These are phyloP conservation scores for Vaccinium darrowii DNA, from an alignment of 148 eudicot species.

Conservation along the genomic window DNA sequence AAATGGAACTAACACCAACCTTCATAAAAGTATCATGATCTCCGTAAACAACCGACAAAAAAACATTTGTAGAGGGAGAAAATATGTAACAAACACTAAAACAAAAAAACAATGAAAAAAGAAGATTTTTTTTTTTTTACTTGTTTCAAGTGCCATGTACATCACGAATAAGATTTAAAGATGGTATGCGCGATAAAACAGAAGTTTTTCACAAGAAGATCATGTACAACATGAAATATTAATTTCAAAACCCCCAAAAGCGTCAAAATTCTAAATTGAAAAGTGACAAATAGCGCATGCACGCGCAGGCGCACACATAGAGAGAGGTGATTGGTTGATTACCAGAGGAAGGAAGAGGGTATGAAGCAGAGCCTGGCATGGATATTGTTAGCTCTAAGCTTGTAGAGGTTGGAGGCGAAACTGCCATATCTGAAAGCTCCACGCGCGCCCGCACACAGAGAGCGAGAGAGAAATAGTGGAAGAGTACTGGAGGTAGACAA, in stretches of 20 bases:
- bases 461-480: neutral
- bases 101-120: neutral
- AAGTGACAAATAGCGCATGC: no score
- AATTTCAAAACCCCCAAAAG: neutral
- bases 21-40: neutral
- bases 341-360: slow-evolving; percentile 27
- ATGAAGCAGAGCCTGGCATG: slow-evolving; percentile 25
- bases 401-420: slow-evolving; percentile 25
- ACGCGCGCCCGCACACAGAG: neutral
- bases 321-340: neutral
- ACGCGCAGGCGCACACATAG: neutral
- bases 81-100: neutral
- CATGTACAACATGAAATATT: neutral
- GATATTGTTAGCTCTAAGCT: slow-evolving; percentile 40
- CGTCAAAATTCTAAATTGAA: neutral
- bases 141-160: slow-evolving; percentile 5
- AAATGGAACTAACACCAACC: neutral
- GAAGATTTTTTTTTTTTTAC: neutral
- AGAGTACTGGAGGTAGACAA: neutral
- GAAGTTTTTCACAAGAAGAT: neutral
- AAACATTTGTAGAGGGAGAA: neutral
- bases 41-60: neutral
- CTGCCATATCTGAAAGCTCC: slow-evolving; percentile 28
- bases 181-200: neutral
- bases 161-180: neutral